A percentile compares a stretch with the other conserved stretches of the same genome.
These are phyloP conservation scores for Plasmopara muralis DNA, from an alignment of 352 stramenopile genomes.

Conservation along the genomic window DNA sequence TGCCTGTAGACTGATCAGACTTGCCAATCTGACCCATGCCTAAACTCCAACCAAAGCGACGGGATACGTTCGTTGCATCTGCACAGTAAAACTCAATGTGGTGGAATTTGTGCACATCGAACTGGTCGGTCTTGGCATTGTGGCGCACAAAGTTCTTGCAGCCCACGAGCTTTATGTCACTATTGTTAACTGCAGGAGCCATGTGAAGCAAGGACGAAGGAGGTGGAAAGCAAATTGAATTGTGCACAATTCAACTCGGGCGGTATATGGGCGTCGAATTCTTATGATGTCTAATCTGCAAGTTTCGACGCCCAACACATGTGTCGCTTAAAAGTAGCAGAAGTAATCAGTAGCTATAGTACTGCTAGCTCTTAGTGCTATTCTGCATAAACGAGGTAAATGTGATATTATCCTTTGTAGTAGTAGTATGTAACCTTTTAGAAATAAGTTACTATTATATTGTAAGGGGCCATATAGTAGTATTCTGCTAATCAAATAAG, in stretches of 20 bases:
- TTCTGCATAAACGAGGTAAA: too few species aligned
- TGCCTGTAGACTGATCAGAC: slow-evolving; percentile 83
- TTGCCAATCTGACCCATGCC: slow-evolving; percentile 79
- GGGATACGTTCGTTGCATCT: slow-evolving; percentile 69
- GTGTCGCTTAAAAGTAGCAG: neutral
- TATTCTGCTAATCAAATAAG: slow-evolving; percentile 34
- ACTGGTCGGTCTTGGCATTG: slow-evolving; percentile 72
- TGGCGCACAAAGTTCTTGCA: slow-evolving; percentile 70
- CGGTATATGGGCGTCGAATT: slow-evolving; percentile 6
- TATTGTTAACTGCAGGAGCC: slow-evolving; percentile 6
- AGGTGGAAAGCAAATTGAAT: slow-evolving; percentile 7
- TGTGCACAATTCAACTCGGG: slow-evolving; percentile 5
- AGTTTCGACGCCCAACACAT: slow-evolving; percentile 1
- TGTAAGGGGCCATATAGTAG: neutral
- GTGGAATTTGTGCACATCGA: slow-evolving; percentile 75
- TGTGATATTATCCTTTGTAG: too few species aligned
- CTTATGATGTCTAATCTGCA: slow-evolving; percentile 1
- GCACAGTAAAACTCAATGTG: slow-evolving; percentile 82
- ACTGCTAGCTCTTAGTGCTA: too few species aligned
- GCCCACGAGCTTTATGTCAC: slow-evolving; percentile 52
- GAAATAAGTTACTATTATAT: too few species aligned
- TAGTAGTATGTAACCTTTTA: too few species aligned
- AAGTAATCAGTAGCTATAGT: neutral
- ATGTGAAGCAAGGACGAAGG: slow-evolving; percentile 7
- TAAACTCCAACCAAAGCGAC: slow-evolving; percentile 80